Percentiles rank a stretch among this genome's conserved stretches.
Evolutionary conservation across 75 land plant genomes (phyloP).

Genomic region (Pinus taeda): DNA sequence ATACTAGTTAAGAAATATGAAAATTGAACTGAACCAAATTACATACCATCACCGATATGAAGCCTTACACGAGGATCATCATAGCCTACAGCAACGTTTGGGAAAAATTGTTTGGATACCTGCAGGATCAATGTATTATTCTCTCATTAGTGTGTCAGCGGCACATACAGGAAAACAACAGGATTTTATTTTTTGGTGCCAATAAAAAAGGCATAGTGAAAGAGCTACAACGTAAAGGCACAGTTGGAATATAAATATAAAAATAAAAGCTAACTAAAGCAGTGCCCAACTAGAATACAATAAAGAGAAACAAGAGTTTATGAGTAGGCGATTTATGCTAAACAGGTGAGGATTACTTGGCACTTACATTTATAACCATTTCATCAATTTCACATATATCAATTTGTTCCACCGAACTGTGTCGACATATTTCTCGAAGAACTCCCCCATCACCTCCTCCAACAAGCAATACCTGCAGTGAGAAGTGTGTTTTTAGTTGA

Average conservation of each 20-base stretch:
- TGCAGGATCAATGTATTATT: slow-evolving; percentile 12
- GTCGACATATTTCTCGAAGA: slow-evolving; percentile 85
- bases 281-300: no score
- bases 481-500: neutral
- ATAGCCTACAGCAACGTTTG: slow-evolving; percentile 83
- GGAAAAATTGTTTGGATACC: slow-evolving; percentile 90
- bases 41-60: slow-evolving; percentile 84
- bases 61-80: slow-evolving; percentile 93
- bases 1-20: neutral
- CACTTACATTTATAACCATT: slow-evolving; percentile 87
- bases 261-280: no score
- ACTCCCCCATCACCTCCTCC: slow-evolving; percentile 99
- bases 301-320: neutral
- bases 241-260: no score
- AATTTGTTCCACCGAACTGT: slow-evolving; percentile 75
- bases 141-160: no score
- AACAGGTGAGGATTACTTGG: neutral
- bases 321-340: neutral
- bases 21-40: neutral
- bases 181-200: no score
- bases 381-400: slow-evolving; percentile 98
- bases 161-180: no score
- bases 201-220: neutral
- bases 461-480: slow-evolving; percentile 84
- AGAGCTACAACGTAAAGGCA: neutral